Evolutionary conservation across 1,139 yeast species (phyloP), one percentile per base, ranked within the genome.

Genomic region (Pichia cactophila): DNA sequence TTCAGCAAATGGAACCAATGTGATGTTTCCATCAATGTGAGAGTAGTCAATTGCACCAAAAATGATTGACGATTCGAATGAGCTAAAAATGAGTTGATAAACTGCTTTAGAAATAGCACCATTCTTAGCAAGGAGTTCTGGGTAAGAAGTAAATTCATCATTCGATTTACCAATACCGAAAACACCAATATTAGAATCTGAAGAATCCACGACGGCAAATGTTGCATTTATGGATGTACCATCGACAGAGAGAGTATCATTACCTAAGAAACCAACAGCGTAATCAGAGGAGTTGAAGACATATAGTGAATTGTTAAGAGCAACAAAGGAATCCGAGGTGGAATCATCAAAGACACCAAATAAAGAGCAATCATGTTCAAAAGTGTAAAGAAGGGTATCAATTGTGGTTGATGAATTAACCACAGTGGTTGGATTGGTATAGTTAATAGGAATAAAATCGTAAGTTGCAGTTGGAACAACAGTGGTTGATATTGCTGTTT

Each of bases 251-350:
- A 80, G 63, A 37, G 64, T 60, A 58, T 83, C 90, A 47, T 67
- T 49, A 33, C 55, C 57, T 11, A 50, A 29, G 7, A 39, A 9
- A 33, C 57, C 57, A 29, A 41, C 28, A 5, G 60, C 55, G 8
- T 88, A 86, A 56, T 62, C 69, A 33, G 85, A 71, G 10, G 64
- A 63, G 61, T 84, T 92, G 36, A 83, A 89, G 16, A 48, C 16
- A n/a, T 29, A 47, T 2, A 46, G 29, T 1, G 35, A 26, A 4
- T 44, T 49, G 39, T 66, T 61, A 58, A 78, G 76, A 29, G 68
- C 58, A 37, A 63, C 58, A 61, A 70, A 80, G 10, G 81, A 61
- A 2, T 72, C 56, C 1, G 85, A 78, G 7, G 59, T 54, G n/a
- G 66, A 54, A 36, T 69, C 65, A 58, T 80, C 69, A 60, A 78